Conservation (phyloP, 2,329 filamentous ascomycete species). For the Aspergillus clavatus region DNA sequence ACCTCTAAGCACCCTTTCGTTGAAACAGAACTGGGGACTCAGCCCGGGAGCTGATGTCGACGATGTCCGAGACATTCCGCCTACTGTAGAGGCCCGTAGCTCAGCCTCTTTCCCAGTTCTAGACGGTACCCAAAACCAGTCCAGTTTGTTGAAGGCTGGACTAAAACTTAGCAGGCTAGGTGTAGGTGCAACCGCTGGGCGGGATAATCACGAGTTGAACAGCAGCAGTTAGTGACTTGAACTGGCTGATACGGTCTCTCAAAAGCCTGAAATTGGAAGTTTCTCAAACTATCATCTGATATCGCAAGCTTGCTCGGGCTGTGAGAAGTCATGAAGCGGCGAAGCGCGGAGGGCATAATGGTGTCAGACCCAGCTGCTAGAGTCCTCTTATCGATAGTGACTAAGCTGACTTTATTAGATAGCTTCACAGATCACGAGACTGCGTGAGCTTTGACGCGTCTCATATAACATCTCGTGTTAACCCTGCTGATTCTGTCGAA, state of each 20-base stretch:
- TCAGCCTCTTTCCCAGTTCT: conserved; percentile 18
- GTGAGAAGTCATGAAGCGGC: background rate
- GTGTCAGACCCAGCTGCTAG: too few relatives aligned
- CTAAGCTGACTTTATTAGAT: background rate
- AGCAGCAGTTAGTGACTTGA: background rate
- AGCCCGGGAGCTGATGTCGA: conserved; percentile 48
- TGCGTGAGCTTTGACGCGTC: conserved; percentile 23
- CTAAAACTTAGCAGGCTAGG: background rate
- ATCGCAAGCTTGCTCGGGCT: too few relatives aligned
- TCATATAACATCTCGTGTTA: conserved; percentile 1
- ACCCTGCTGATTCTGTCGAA: conserved; percentile 5
- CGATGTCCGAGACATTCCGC: conserved; percentile 39
- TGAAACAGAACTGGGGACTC: conserved; percentile 74
- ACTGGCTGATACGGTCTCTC: too few relatives aligned
- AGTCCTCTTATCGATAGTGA: background rate
- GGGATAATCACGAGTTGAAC: background rate
- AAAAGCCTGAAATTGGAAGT: too few relatives aligned
- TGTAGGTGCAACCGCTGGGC: background rate
- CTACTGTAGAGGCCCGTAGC: conserved; percentile 15
- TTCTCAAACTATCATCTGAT: too few relatives aligned
- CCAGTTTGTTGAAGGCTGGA: conserved; percentile 29
- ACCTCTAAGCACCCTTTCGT: conserved; percentile 65
- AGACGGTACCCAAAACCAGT: conserved; percentile 36
- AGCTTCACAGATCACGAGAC: conserved; percentile 20
- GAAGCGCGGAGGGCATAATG: too few relatives aligned